A percentile compares a stretch with the other conserved stretches of the same genome.
Evolutionary conservation across 495 filamentous ascomycete genomes (phyloP).

Genomic region (Penicillium coprophilum): DNA sequence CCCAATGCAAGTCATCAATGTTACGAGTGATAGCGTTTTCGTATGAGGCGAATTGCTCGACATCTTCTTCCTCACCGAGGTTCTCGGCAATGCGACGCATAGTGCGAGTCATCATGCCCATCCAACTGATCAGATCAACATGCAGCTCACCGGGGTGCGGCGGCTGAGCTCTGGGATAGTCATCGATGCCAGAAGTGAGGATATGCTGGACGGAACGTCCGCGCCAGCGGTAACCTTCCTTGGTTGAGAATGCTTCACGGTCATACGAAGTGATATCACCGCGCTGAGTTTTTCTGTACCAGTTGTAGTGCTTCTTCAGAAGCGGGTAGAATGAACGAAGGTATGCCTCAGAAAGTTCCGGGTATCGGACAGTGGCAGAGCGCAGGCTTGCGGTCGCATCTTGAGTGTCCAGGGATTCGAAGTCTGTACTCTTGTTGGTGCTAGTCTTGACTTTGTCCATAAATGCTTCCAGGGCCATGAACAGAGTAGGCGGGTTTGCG

Average conservation of each 20-base stretch:
- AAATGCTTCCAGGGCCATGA: slow-evolving; percentile 80
- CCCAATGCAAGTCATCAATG: slow-evolving; percentile 93
- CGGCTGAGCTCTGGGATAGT: slow-evolving; percentile 91
- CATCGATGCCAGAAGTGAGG: slow-evolving; percentile 89
- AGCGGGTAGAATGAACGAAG: slow-evolving; percentile 86
- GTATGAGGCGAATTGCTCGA: slow-evolving; percentile 64
- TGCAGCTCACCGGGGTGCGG: slow-evolving; percentile 98
- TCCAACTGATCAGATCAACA: slow-evolving; percentile 92
- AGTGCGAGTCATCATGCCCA: slow-evolving; percentile 87
- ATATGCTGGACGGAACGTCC: slow-evolving; percentile 84
- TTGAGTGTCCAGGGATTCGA: slow-evolving; percentile 21
- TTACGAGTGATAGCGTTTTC: slow-evolving; percentile 81
- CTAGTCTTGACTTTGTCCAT: slow-evolving; percentile 66
- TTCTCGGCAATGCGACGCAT: slow-evolving; percentile 73
- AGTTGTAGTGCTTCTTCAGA: slow-evolving; percentile 84
- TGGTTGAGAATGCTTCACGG: slow-evolving; percentile 77
- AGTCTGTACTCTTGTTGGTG: slow-evolving; percentile 33
- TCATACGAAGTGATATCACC: slow-evolving; percentile 92
- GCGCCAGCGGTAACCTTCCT: slow-evolving; percentile 94
- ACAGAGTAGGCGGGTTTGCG: slow-evolving; percentile 96
- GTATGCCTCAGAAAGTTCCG: slow-evolving; percentile 67
- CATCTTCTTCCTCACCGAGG: slow-evolving; percentile 73
- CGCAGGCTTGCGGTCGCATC: slow-evolving; percentile 40
- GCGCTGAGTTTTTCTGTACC: slow-evolving; percentile 89
- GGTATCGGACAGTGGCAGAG: slow-evolving; percentile 62